phyloP scores from a whole-genome alignment of 78 protist species.

The Dictyostelium firmibasis region DNA sequence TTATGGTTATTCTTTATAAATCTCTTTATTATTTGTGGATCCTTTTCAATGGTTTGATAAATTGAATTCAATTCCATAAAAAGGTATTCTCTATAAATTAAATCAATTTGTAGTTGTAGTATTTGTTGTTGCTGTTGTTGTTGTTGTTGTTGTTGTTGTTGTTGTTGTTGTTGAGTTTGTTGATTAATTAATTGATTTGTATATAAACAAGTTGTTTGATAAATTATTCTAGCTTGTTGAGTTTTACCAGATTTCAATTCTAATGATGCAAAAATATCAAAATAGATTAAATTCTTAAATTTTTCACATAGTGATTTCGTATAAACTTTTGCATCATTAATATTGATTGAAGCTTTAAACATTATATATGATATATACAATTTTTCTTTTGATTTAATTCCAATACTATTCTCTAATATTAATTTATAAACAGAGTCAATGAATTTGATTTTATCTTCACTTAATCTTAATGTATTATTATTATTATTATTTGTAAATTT shows the following conservation, averaged over 20 bases:
- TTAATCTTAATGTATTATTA: background rate
- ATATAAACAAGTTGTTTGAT: conserved; percentile 17
- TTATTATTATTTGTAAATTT: background rate
- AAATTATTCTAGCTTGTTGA: conserved; percentile 20
- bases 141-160: conserved; percentile 11
- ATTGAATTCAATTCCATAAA: conserved; percentile 23
- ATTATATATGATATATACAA: conserved; percentile 1
- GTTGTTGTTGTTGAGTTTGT: background rate
- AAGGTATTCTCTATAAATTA: background rate
- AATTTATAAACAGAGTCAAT: conserved; percentile 1
- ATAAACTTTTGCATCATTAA: background rate
- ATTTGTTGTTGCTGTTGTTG: background rate
- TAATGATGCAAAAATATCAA: conserved; percentile 19
- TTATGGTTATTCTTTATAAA: conserved; percentile 5
- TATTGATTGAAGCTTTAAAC: background rate
- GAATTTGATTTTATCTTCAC: background rate
- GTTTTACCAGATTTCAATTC: background rate
- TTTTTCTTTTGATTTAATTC: background rate
- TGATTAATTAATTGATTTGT: conserved; percentile 15
- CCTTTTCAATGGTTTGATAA: background rate
- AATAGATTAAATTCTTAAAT: background rate
- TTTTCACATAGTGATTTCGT: background rate
- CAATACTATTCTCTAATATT: background rate
- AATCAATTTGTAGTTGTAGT: background rate
- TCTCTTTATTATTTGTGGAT: conserved; percentile 14